Conservation (phyloP, 495 filamentous ascomycete genomes). For the Neurospora sublineolata region DNA sequence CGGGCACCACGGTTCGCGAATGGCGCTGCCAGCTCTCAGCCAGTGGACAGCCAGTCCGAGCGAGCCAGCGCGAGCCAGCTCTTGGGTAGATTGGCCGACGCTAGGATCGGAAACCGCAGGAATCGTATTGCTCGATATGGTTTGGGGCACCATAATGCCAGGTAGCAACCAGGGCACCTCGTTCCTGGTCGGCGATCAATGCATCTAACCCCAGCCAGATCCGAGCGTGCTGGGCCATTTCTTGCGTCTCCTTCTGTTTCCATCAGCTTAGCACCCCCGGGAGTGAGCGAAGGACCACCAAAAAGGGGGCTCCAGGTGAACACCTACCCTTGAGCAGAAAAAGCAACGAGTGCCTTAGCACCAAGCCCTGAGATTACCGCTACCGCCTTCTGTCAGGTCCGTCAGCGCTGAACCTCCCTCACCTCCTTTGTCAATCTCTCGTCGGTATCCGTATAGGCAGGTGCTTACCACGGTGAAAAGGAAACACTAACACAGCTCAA, state of each 20-base stretch:
- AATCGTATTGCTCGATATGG: constrained; percentile 10
- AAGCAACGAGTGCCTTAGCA: not conserved
- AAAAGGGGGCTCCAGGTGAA: not conserved
- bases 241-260: not conserved
- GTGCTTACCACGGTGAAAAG: not conserved
- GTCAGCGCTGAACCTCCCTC: not conserved
- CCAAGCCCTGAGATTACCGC: not conserved
- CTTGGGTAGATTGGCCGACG: constrained; percentile 2
- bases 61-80: not conserved
- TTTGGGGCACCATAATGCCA: constrained; percentile 7
- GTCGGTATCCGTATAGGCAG: not conserved
- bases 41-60: not conserved
- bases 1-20: not conserved
- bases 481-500: not conserved
- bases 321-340: constrained; percentile 1
- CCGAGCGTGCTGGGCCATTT: not conserved
- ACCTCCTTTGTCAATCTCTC: not conserved
- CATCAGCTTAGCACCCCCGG: constrained; percentile 2
- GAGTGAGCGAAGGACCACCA: not conserved
- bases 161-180: not conserved
- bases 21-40: not conserved
- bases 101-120: constrained; percentile 21
- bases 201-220: constrained; percentile 5
- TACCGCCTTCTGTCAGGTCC: not conserved
- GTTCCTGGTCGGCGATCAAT: constrained; percentile 25